Percentiles rank a stretch among this genome's conserved stretches.
These are phyloP conservation scores for Aechmea fasciata DNA, from an alignment of 176 grass and related monocot genomes.

Conservation along the genomic window DNA sequence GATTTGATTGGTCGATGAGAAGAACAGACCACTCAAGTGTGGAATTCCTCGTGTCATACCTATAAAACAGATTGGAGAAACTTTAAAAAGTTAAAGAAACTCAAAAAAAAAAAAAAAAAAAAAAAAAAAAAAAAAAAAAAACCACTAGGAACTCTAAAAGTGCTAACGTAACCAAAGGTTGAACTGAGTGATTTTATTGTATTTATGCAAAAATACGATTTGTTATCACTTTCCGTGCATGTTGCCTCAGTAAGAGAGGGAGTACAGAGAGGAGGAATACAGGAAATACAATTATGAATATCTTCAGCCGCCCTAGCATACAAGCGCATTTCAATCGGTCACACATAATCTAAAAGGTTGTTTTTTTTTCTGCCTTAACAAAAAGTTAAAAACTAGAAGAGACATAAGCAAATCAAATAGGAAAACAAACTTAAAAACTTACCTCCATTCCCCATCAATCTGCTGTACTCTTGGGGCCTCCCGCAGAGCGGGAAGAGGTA, in stretches of 20 bases:
- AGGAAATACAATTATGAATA: too few species aligned
- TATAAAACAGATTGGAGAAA: slow-evolving; percentile 27
- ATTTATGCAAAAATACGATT: too few species aligned
- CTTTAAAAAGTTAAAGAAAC: too few species aligned
- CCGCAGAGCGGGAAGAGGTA: slow-evolving; percentile 51
- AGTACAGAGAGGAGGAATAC: too few species aligned
- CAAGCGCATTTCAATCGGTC: too few species aligned
- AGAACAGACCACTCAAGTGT: slow-evolving; percentile 72
- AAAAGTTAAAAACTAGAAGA: background rate
- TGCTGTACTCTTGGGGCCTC: slow-evolving; percentile 69
- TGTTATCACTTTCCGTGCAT: too few species aligned
- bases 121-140: background rate
- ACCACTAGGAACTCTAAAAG: background rate
- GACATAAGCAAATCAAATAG: background rate
- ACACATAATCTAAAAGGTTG: too few species aligned
- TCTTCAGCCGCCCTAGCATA: too few species aligned
- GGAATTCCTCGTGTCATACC: slow-evolving; percentile 64
- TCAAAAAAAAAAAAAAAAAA: background rate
- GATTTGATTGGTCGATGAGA: slow-evolving; percentile 78
- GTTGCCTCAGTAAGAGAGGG: too few species aligned
- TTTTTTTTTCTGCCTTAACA: too few species aligned
- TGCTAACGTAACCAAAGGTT: too few species aligned
- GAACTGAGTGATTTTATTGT: too few species aligned
- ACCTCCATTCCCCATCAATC: slow-evolving; percentile 97
- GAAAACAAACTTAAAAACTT: slow-evolving; percentile 24